Evolutionary conservation across 192 early-diverging fungal species (phyloP).

Genomic region (Chytriomyces confervae): DNA sequence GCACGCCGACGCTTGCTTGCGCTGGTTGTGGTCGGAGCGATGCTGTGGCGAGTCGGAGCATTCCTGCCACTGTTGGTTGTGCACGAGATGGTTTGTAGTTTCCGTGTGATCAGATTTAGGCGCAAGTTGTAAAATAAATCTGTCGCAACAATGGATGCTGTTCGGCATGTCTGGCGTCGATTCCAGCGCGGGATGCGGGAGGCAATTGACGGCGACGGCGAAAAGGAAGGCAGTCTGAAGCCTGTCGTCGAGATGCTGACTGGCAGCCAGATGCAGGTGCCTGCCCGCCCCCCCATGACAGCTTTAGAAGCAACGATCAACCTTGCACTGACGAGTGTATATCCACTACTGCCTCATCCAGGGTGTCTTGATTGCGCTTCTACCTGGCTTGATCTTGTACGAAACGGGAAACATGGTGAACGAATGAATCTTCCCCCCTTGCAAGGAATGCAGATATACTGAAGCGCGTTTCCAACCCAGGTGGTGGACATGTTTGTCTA

Average conservation of each 20-base stretch:
- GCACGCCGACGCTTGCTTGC: no score
- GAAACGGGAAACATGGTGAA: constrained; percentile 41
- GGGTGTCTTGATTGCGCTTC: constrained; percentile 38
- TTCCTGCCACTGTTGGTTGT: no score
- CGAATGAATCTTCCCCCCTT: no score
- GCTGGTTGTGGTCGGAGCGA: no score
- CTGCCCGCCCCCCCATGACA: constrained; percentile 14
- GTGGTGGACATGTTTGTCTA: constrained; percentile 49
- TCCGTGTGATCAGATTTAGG: not conserved
- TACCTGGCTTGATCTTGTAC: constrained; percentile 33
- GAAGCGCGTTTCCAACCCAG: no score
- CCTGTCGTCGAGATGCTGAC: constrained; percentile 4
- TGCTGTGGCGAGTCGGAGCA: no score
- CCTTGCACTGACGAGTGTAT: not conserved
- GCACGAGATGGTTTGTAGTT: no score
- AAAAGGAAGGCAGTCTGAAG: not conserved
- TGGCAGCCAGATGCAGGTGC: constrained; percentile 34
- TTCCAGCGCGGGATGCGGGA: constrained; percentile 17
- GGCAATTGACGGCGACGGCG: not conserved
- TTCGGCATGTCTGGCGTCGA: not conserved
- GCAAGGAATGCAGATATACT: no score
- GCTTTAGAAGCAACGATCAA: no score
- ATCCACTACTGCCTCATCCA: constrained; percentile 5
- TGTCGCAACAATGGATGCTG: not conserved
- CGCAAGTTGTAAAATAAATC: constrained; percentile 3